Base-by-base conservation (phyloP, 495 filamentous ascomycete species). In the Penicillium cinerascens region DNA sequence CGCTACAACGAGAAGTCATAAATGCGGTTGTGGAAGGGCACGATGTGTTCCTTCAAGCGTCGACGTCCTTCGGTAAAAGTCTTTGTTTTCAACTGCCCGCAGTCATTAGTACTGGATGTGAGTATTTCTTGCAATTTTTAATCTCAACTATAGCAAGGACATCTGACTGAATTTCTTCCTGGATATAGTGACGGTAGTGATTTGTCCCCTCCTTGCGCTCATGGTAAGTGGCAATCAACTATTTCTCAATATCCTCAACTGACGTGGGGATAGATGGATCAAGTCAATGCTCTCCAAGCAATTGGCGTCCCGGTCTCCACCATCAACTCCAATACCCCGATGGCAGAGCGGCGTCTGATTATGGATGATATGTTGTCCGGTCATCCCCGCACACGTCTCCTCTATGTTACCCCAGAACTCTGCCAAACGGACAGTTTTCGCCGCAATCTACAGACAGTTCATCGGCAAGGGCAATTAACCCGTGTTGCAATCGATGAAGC, bases 61-160 rank as follows among this genome's bases (percentile, higher is more conserved):
- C 91, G n/a, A 97, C 92, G 3, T 93, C 89, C 1, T 96, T 95
- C 63, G 92, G 92, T 13, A 97, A 97, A 68, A 95, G 89, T 63
- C 66, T 97, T 20, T 97, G 92, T 69, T 97, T 92, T 59, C 92
- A 97, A 59, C 76, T 97, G 3, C 92, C 92, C 3, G 92, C 92
- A 4, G 82, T 97, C 26, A 83, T 95, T 18, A 87, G 89, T 54
- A 83, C 83, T 75, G 91, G 91, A 48, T 89, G 88, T 91, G 71
- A 56, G 84, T 75, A 13, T 29, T 35, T 39, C 35, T 5, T 35
- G n/a, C 36, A 18, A n/a, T 20, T 56, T 22, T 56, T 22, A 33
- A 26, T 37, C 20, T 15, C 10, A 33, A 11, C 29, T 33, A 33
- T 33, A 33, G 9, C 29, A 15, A 33, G 29, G 13, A 11, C 29